Evolutionary conservation across 345 rosid species (phyloP), one percentile per base, ranked within the genome.

Genomic region (Aurinia saxatilis): DNA sequence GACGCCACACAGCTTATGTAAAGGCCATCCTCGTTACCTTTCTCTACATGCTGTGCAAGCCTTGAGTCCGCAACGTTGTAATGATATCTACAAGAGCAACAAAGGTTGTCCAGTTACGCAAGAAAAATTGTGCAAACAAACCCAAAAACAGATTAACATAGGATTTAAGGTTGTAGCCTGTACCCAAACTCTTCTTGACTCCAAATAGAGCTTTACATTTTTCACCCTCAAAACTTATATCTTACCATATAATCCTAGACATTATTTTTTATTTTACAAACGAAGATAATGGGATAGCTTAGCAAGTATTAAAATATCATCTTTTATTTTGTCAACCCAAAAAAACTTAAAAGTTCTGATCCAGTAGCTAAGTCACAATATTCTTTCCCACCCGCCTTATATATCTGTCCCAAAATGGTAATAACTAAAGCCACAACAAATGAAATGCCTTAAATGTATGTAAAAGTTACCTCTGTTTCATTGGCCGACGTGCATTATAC

Each of bases 11-110:
- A 85, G 75, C 96, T 92, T 37, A 89, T 85, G 66, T 36, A 87
- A 63, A 92, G 73, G 25, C 95, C 97, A 66, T 92, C 98, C 75
- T 87, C 96, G 41, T 82, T 91, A 41, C 98, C 98, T 78, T 89
- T 92, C 51, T 89, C 95, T 25, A 90, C 84, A 67, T 87, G 99
- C 64, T 87, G 41, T 39, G 60, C 66, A 93, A 93, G 79, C 76
- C 99, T 82, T 18, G 72, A 46, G 66, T 87, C 98, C 27, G 95
- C 81, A 19, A 92, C 97, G 67, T 92, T 92, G 78, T 92, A 92
- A 68, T 92, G 98, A 79, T 89, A 92, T 73, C 98, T 92, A 75
- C 74, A 74, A 37, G 21, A 57, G 58, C 19, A 72, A 75, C 40
- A 46, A 65, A 46, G 48, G 29, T 50, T 25, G 52, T 31, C 44